Percentiles rank a stretch among this genome's conserved stretches.
phyloP scores from a whole-genome alignment of 306 rosid species.

The Fragaria ananassa region DNA sequence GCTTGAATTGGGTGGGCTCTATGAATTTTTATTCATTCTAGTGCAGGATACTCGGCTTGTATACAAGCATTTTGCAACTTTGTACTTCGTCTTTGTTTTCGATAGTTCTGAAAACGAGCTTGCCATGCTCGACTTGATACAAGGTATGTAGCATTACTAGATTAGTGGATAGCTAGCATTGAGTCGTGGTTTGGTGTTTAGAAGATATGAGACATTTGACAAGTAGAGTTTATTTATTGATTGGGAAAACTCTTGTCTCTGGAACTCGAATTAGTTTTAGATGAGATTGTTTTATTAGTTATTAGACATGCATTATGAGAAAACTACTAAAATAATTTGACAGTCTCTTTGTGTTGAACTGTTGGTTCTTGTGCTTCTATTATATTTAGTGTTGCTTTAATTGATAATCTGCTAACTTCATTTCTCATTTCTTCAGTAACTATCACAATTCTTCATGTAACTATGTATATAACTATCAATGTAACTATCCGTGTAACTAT shows the following conservation, averaged over 20 bases:
- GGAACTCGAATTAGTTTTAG: neutral
- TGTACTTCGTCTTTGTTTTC: constrained; percentile 78
- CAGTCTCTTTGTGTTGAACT: neutral
- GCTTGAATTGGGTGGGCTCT: neutral
- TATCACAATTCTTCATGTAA: no score
- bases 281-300: neutral
- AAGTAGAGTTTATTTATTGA: neutral
- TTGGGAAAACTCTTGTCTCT: neutral
- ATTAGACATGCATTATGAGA: neutral
- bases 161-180: no score
- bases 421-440: constrained; percentile 50
- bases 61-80: constrained; percentile 90
- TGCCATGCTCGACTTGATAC: constrained; percentile 93
- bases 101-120: constrained; percentile 97
- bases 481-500: no score
- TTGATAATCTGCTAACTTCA: constrained; percentile 25
- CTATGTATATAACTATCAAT: no score
- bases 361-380: neutral
- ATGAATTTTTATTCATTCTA: neutral
- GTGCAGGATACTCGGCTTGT: constrained; percentile 83
- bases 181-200: no score
- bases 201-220: no score
- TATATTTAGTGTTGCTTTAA: constrained; percentile 9
- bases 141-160: constrained; percentile 48
- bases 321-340: neutral